Evolutionary conservation across 129 eudicot species (phyloP).

Genomic region (Centrapalus pauciflorus): DNA sequence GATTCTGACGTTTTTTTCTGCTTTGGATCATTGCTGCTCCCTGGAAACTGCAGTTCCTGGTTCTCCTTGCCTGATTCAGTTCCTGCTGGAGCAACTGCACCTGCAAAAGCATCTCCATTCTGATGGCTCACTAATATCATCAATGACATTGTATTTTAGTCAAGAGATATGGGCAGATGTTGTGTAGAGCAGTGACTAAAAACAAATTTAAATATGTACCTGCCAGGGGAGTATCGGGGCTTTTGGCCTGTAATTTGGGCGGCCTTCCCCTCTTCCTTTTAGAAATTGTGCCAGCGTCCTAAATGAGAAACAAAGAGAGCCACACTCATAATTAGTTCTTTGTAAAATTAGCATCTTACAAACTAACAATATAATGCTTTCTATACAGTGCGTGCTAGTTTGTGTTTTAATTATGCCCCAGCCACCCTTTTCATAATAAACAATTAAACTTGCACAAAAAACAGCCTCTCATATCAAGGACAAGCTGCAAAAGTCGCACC

Average conservation of each 20-base stretch:
- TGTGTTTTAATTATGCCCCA: no score
- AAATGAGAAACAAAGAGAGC: conserved; percentile 12
- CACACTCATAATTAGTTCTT: conserved; percentile 2
- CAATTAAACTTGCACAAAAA: background rate
- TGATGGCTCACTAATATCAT: conserved; percentile 23
- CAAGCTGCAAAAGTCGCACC: conserved; percentile 1
- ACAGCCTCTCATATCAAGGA: background rate
- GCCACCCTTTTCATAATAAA: background rate
- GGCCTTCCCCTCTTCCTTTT: conserved; percentile 63
- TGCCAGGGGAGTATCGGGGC: conserved; percentile 20
- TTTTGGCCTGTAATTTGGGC: background rate
- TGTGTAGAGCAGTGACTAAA: background rate
- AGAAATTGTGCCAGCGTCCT: conserved; percentile 29
- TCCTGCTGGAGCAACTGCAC: background rate
- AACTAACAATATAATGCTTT: background rate
- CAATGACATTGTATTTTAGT: background rate
- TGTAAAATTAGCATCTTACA: background rate
- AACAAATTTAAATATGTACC: conserved; percentile 19
- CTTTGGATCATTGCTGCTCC: no score
- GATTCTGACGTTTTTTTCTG: conserved; percentile 1
- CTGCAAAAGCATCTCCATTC: conserved; percentile 17
- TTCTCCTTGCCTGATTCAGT: background rate
- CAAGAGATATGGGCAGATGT: background rate
- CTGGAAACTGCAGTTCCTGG: no score
- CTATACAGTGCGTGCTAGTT: background rate